phyloP scores from a whole-genome alignment of 768 basidiomycete species.

The Suillus plorans region DNA sequence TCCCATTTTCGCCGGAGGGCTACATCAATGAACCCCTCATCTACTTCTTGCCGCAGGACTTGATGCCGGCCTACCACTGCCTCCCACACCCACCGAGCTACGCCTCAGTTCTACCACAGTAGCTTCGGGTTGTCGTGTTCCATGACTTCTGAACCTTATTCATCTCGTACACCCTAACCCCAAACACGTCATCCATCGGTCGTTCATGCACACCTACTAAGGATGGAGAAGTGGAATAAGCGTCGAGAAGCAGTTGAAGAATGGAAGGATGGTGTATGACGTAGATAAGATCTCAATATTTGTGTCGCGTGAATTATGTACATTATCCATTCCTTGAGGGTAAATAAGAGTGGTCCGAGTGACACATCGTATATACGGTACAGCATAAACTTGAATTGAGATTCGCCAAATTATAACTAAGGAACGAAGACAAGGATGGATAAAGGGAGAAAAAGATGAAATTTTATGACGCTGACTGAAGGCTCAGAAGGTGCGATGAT shows the following conservation, averaged over 20 bases:
- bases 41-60: not conserved
- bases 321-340: constrained; percentile 28
- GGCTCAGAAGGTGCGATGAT: constrained; percentile 1
- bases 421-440: not conserved
- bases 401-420: constrained; percentile 22
- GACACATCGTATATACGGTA: constrained; percentile 24
- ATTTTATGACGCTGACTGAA: not conserved
- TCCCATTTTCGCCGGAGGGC: not conserved
- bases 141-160: not conserved
- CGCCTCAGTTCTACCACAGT: not conserved
- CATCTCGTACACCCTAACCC: not conserved
- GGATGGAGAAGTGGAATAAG: not conserved
- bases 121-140: not conserved
- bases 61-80: too few relatives aligned
- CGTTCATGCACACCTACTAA: not conserved
- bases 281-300: not conserved
- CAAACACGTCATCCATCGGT: not conserved
- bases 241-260: not conserved
- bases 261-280: not conserved
- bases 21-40: not conserved
- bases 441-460: not conserved
- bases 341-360: constrained; percentile 16
- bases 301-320: constrained; percentile 20
- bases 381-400: constrained; percentile 22
- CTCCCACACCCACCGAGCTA: not conserved